Evolutionary conservation across 225 moss, liverwort and hornwort species (phyloP).

Genomic region (Antitrichia curtipendula): DNA sequence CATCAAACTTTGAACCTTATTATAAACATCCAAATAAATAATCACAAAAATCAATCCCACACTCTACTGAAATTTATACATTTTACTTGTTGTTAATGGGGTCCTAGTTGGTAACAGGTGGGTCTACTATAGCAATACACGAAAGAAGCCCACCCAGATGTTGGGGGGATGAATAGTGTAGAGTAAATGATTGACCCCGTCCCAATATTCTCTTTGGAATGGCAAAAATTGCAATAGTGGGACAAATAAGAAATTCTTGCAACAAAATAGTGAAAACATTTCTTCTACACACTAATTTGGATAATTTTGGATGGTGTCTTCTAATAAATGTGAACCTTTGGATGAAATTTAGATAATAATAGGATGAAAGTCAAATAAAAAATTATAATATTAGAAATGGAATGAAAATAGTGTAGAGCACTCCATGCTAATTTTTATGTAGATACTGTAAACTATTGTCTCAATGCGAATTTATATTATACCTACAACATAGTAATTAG

Average conservation of each 20-base stretch:
- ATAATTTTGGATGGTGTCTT: not conserved
- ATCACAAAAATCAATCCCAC: no score
- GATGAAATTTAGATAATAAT: rapidly evolving
- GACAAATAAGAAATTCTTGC: not conserved
- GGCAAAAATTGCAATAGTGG: not conserved
- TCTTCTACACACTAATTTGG: not conserved
- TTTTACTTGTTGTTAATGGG: no score
- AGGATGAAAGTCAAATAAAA: not conserved
- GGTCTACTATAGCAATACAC: no score
- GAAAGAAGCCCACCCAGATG: not conserved
- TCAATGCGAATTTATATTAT: rapidly evolving
- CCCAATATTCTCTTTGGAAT: not conserved
- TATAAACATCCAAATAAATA: no score
- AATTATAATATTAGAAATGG: not conserved
- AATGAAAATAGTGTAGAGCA: not conserved
- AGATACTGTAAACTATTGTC: not conserved
- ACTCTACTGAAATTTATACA: no score
- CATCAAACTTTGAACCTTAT: no score
- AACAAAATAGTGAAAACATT: not conserved
- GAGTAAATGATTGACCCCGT: not conserved
- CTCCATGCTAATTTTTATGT: rapidly evolving
- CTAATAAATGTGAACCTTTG: not conserved
- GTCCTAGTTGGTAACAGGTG: no score
- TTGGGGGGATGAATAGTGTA: not conserved
- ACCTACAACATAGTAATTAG: rapidly evolving